Conservation (phyloP, 1,139 yeast species). For the Taphrina wiesneri region DNA sequence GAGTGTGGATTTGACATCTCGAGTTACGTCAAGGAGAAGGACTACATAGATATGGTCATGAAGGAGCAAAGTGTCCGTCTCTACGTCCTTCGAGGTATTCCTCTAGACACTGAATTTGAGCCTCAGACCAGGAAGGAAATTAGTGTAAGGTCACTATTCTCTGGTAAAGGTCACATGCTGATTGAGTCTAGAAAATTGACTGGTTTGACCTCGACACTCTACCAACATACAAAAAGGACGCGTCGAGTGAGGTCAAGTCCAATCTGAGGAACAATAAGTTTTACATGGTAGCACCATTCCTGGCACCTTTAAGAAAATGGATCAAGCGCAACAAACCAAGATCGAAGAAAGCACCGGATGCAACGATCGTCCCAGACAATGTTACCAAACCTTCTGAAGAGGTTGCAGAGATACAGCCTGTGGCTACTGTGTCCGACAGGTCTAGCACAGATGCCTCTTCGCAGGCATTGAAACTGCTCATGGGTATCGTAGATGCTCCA, state of each 20-base stretch:
- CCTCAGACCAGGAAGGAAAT: slow-evolving; percentile 90
- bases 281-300: slow-evolving; percentile 49
- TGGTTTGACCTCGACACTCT: slow-evolving; percentile 60
- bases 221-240: slow-evolving; percentile 47
- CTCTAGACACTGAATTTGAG: slow-evolving; percentile 69
- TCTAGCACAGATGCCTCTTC: background rate
- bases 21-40: slow-evolving; percentile 65
- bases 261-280: slow-evolving; percentile 41
- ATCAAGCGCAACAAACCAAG: slow-evolving; percentile 34
- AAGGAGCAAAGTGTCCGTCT: slow-evolving; percentile 84
- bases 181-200: slow-evolving; percentile 49
- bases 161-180: background rate
- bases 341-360: slow-evolving; percentile 5
- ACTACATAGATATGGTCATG: slow-evolving; percentile 77
- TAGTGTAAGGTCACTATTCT: slow-evolving; percentile 46
- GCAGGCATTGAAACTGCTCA: slow-evolving; percentile 20
- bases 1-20: slow-evolving; percentile 92
- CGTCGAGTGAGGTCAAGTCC: slow-evolving; percentile 27
- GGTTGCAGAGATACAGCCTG: background rate
- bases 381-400: background rate
- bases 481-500: slow-evolving; percentile 15
- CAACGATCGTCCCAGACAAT: background rate
- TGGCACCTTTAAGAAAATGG: slow-evolving; percentile 39
- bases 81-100: slow-evolving; percentile 73
- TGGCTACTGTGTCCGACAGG: background rate